Base-by-base conservation (phyloP, 192 early-diverging fungal species). In the Coemansia sp. region DNA sequence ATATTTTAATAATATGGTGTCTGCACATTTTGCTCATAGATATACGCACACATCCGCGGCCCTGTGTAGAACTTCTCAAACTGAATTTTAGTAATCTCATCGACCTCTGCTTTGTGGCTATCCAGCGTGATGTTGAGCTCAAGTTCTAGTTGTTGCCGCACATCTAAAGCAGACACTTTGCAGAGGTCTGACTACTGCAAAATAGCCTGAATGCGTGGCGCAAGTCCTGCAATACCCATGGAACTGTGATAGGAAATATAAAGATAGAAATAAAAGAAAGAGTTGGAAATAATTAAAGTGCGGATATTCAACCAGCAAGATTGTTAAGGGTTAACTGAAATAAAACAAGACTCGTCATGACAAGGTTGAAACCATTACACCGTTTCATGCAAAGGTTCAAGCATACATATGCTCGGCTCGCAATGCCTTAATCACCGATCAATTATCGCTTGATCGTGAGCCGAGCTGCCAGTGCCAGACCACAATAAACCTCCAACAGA, bases 141-240 rank as follows among this genome's bases (percentile, higher is more conserved):
- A 25, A 64, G 31, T 65, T 83, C 76, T 50, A 88, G 71, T 64
- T 81, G 77, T 65, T 70, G 71, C 51, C 86, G 83, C 37, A 88
- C 76, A 53, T 73, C 69, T 47, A 82, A 79, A 15, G 86, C 79
- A 23, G 84, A 76, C 53, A 82, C 70, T 21, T 72, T 73, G 4
- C 75, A 67, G 40, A 83, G 71, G 67, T 84, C 79, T 21, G 82
- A 77, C 5, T 34, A 25, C 36, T 60, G 63, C 44, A 87, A 79
- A 46, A 88, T 82, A 48, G 82, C 76, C 40, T 70, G 69, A 28
- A 76, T 72, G 18, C 70, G 75, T 59, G 75, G 70, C 25, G 70
- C 62, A 12, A 78, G 42, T 7, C 31, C 40, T 4, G 46, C 23
- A 18, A 78, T 46, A 66, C 72, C 66, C 75, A 78, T 78, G n/a